Evolutionary conservation across 2,329 filamentous ascomycete genomes (phyloP).

Genomic region (Talaromyces islandicus): DNA sequence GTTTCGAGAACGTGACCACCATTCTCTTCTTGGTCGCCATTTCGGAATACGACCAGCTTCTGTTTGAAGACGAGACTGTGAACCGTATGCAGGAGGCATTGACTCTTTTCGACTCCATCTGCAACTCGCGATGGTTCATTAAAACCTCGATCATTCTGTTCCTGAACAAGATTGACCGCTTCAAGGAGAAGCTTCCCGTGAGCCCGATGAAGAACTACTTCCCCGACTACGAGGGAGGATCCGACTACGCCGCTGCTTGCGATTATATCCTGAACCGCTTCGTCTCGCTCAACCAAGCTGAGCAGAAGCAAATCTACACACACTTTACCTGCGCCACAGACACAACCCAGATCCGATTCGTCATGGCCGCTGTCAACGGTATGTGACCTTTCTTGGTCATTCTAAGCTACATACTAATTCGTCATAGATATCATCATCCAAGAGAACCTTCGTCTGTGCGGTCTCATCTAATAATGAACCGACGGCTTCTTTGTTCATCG

Average conservation of each 20-base stretch:
- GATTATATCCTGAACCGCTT: conserved; percentile 99
- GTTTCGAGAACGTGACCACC: conserved; percentile 95
- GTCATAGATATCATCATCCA: conserved; percentile 94
- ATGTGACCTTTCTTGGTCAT: conserved; percentile 19
- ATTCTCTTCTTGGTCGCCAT: conserved; percentile 96
- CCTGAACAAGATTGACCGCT: conserved; percentile 69
- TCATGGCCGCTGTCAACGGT: conserved; percentile 99
- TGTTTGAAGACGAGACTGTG: conserved; percentile 94
- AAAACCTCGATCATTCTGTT: conserved; percentile 68
- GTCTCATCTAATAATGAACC: conserved; percentile 80
- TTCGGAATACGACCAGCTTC: conserved; percentile 91
- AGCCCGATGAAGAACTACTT: conserved; percentile 73
- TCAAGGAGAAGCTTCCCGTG: conserved; percentile 68
- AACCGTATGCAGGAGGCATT: conserved; percentile 70
- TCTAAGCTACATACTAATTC: conserved; percentile 3
- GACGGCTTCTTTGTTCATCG: conserved; percentile 6
- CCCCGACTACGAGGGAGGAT: conserved; percentile 77
- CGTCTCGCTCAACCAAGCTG: conserved; percentile 96
- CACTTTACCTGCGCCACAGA: conserved; percentile 99
- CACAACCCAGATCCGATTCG: conserved; percentile 97
- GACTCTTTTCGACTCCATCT: conserved; percentile 66
- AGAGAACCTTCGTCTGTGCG: conserved; percentile 94
- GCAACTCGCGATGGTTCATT: conserved; percentile 67
- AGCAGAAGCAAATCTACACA: conserved; percentile 99
- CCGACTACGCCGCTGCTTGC: conserved; percentile 92